Conservation (phyloP, 2,329 filamentous ascomycete species). For the Microdochium bolleyi region DNA sequence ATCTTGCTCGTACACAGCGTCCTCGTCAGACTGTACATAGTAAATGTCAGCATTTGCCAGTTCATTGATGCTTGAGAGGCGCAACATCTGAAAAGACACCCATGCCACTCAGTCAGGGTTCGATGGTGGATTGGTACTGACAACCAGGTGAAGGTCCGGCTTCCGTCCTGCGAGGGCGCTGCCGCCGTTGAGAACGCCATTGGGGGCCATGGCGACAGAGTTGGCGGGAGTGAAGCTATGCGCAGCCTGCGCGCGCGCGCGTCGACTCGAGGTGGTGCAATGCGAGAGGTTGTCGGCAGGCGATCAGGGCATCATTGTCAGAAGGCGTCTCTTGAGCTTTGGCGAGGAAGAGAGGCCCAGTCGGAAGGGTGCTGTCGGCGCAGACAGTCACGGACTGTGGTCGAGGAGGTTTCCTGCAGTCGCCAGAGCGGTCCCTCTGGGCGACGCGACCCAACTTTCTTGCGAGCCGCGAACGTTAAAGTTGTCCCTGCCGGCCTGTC, state of each 20-base stretch:
- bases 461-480: background rate
- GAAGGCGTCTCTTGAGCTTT: background rate
- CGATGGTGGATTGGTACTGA: constrained; percentile 14
- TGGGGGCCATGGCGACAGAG: background rate
- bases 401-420: background rate
- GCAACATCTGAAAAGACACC: background rate
- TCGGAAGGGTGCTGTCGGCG: background rate
- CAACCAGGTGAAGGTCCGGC: constrained; percentile 41
- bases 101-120: no score
- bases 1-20: constrained; percentile 95
- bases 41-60: constrained; percentile 6
- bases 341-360: background rate
- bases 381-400: background rate
- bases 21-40: constrained; percentile 61
- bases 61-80: no score
- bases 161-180: constrained; percentile 17
- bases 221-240: background rate
- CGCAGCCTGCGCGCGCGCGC: background rate
- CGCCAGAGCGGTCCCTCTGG: background rate
- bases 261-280: background rate
- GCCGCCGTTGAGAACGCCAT: background rate
- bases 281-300: background rate
- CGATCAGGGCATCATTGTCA: background rate
- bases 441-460: background rate
- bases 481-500: background rate